Conservation (phyloP, 768 basidiomycete genomes). For the Cantharellus anzutake region DNA sequence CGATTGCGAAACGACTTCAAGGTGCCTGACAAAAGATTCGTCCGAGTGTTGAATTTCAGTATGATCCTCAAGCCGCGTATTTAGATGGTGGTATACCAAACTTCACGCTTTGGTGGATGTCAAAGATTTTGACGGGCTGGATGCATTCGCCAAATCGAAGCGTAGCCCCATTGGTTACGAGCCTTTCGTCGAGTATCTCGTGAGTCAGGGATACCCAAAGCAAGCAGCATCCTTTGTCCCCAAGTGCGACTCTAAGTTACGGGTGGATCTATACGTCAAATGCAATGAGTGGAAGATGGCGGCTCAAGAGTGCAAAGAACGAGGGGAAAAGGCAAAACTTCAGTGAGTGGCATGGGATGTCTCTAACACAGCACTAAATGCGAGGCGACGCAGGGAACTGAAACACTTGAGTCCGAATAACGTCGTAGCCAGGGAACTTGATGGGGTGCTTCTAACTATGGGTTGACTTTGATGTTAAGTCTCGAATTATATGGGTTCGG, state of each 20-base stretch:
- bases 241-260: constrained; percentile 64
- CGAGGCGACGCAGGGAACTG: not conserved
- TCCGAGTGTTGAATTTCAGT: not conserved
- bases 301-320: constrained; percentile 76
- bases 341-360: constrained; percentile 43
- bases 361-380: too few relatives aligned
- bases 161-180: constrained; percentile 94
- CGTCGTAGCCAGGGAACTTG: not conserved
- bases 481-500: not conserved
- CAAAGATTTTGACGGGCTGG: constrained; percentile 73
- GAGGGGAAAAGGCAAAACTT: constrained; percentile 64
- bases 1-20: constrained; percentile 79
- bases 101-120: constrained; percentile 61
- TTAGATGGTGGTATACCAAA: constrained; percentile 88
- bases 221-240: constrained; percentile 65
- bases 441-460: not conserved
- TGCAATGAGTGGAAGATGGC: constrained; percentile 85
- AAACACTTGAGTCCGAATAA: not conserved
- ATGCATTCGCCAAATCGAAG: constrained; percentile 68
- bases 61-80: not conserved
- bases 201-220: constrained; percentile 49
- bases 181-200: constrained; percentile 63
- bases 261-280: constrained; percentile 73
- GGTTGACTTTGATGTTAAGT: not conserved
- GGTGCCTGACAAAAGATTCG: constrained; percentile 83